phyloP scores from a whole-genome alignment of 768 basidiomycete genomes.

The Pleurotus eryngii region DNA sequence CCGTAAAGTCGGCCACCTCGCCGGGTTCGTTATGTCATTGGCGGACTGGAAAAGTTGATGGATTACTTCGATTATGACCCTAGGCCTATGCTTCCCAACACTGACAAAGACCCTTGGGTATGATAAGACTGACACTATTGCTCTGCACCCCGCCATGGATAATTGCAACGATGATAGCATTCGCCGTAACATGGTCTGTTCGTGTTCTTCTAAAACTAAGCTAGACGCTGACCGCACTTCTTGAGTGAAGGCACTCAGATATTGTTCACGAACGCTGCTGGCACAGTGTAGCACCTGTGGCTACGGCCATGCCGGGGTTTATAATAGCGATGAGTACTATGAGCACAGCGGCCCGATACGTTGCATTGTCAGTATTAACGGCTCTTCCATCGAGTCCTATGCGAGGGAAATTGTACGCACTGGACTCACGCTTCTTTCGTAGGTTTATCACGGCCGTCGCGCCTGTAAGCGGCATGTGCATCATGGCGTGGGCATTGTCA shows the following conservation, averaged over 20 bases:
- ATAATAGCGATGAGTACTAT: conserved; percentile 50
- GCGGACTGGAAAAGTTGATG: conserved; percentile 75
- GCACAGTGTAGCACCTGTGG: conserved; percentile 45
- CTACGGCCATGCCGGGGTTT: conserved; percentile 57
- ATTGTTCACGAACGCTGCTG: conserved; percentile 53
- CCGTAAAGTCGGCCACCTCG: conserved; percentile 31
- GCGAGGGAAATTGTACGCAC: background rate
- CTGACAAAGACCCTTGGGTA: conserved; percentile 70
- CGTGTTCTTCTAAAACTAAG: too few relatives aligned
- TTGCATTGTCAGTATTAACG: conserved; percentile 41
- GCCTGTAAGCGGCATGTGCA: conserved; percentile 43
- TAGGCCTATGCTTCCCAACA: conserved; percentile 65
- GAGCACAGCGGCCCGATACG: conserved; percentile 47
- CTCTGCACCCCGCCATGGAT: conserved; percentile 57
- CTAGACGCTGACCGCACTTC: too few relatives aligned
- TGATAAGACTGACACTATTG: conserved; percentile 56
- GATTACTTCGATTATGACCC: conserved; percentile 31
- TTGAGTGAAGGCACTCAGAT: conserved; percentile 51
- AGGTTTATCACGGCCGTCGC: conserved; percentile 26
- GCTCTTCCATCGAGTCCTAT: background rate
- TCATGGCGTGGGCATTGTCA: conserved; percentile 28
- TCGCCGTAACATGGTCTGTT: conserved; percentile 45
- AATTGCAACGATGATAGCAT: conserved; percentile 55
- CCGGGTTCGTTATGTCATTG: conserved; percentile 56
- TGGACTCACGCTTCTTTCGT: too few relatives aligned